Conservation (phyloP, 495 filamentous ascomycete genomes). For the Cairneyella variabilis region DNA sequence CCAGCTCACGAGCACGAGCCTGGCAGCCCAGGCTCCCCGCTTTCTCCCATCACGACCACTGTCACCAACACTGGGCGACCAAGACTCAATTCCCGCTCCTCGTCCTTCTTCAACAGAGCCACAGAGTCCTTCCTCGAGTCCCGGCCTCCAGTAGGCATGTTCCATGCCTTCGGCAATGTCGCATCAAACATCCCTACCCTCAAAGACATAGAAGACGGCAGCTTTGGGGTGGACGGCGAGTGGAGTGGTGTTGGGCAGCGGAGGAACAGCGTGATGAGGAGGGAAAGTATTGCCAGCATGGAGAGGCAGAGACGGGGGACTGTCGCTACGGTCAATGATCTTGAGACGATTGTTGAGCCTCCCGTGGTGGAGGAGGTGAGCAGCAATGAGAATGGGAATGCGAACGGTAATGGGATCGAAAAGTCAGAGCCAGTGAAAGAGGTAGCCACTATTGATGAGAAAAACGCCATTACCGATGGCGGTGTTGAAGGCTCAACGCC, state of each 20-base stretch:
- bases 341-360: conserved; percentile 1
- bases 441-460: conserved; percentile 10
- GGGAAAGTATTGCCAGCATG: too few relatives aligned
- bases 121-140: conserved; percentile 43
- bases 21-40: too few relatives aligned
- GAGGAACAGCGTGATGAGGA: conserved; percentile 18
- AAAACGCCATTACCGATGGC: neutral
- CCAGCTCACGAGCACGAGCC: too few relatives aligned
- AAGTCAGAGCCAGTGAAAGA: too few relatives aligned
- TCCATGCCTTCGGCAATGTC: conserved; percentile 44
- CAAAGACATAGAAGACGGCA: conserved; percentile 19
- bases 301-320: too few relatives aligned
- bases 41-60: too few relatives aligned
- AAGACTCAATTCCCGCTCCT: too few relatives aligned
- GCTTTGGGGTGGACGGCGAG: conserved; percentile 16
- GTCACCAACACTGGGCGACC: too few relatives aligned
- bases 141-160: conserved; percentile 47
- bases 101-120: conserved; percentile 38
- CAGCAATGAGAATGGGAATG: too few relatives aligned
- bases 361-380: too few relatives aligned
- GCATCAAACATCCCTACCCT: conserved; percentile 26
- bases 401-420: too few relatives aligned
- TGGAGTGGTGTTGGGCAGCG: conserved; percentile 22
- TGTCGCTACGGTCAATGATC: conserved; percentile 2
- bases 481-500: neutral